Evolutionary conservation across 2,329 filamentous ascomycete species (phyloP).

Genomic region (Corniculantispora saksenae): DNA sequence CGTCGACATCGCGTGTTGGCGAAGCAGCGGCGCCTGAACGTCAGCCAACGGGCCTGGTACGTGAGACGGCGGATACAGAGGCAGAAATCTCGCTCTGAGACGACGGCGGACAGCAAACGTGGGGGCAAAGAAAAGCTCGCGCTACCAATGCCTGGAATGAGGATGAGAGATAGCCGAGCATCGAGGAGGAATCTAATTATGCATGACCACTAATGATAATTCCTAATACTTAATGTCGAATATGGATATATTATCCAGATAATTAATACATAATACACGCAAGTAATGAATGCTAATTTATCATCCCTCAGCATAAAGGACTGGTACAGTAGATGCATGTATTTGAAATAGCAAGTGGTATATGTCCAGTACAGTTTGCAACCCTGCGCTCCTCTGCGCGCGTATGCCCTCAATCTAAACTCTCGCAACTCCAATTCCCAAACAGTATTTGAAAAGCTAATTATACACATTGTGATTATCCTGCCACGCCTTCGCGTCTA

Average conservation of each 20-base stretch:
- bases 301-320: too few species aligned
- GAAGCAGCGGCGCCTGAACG: too few species aligned
- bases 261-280: too few species aligned
- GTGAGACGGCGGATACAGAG: too few species aligned
- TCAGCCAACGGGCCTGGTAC: too few species aligned
- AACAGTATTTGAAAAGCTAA: not conserved
- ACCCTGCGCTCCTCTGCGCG: not conserved
- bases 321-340: not conserved
- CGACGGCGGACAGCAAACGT: too few species aligned
- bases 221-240: not conserved
- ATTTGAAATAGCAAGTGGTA: constrained; percentile 19
- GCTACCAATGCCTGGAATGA: too few species aligned
- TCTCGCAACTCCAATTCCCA: constrained; percentile 3
- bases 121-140: too few species aligned
- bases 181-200: too few species aligned
- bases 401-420: not conserved
- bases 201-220: not conserved
- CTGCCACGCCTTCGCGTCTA: constrained; percentile 33
- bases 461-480: constrained; percentile 8
- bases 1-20: too few species aligned
- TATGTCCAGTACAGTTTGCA: constrained; percentile 16
- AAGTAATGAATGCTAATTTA: not conserved
- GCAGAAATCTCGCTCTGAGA: too few species aligned
- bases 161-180: too few species aligned
- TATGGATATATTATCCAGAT: not conserved